Evolutionary conservation across 1,284 basidiomycete species (phyloP), one percentile per base, ranked within the genome.

Genomic region (Waitea zeae): DNA sequence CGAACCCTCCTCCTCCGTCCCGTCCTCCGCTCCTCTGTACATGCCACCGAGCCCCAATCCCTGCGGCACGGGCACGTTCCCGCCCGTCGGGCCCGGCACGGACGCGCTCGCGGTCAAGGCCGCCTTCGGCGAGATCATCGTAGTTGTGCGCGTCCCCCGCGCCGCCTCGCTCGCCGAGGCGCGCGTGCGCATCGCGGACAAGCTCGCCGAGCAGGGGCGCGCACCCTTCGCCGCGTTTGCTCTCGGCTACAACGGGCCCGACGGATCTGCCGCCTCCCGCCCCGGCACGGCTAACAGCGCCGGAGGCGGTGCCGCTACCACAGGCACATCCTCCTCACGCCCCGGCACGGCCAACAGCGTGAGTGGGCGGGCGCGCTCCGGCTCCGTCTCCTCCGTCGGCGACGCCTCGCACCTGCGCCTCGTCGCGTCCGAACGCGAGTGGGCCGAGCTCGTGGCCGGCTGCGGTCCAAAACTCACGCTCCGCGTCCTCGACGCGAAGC

Each of bases 81-180:
- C 24, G 24, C 24, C 24, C 24, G 7, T n/a, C 9, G 7, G 9
- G 11, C 33, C 37, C 20, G 22, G 20, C 17, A 37, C 34, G 12
- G 48, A 42, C 28, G 41, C 50, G n/a, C 45, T 81, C 37, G 59
- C 64, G 4, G 61, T 82, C 54, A 82, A 82, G 52, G 77, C 67
- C 9, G 62, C 65, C 30, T 64, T 67, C 39, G 64, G 69, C 45
- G 61, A 69, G 42, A 57, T 61, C 20, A 71, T 75, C 41, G 59
- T 83, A 42, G 54, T 75, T 38, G 59, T 82, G 36, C 71, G 74
- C 36, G 53, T 64, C 12, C 49, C 63, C 5, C 57, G 58, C 37
- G 49, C 55, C 19, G 56, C 58, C 34, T 34, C 61, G 3, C 61
- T 73, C 38, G 44, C 46, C 9, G 68, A 70, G 29, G 41, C 79